Base-by-base conservation (phyloP, 768 basidiomycete genomes). In the Hericium coralloides region DNA sequence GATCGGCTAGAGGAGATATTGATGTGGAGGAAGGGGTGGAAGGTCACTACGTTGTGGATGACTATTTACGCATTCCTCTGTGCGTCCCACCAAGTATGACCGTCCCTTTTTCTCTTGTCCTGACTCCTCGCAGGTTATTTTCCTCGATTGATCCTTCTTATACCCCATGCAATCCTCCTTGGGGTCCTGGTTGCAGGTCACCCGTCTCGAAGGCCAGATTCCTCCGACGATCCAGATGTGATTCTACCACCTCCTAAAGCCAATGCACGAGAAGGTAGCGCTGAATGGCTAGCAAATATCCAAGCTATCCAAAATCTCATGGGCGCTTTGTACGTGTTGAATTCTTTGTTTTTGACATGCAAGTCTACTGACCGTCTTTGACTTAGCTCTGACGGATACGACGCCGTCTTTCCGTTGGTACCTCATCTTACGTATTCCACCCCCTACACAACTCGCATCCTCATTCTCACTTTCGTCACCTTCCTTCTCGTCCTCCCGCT, bases 291-390 rank as follows among this genome's bases (percentile, higher is more conserved):
- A 59, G 86, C 88, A 15, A 95, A 94, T 60, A 72, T 95, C 2
- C 92, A 94, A 70, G 92, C 79, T 1, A 88, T 95, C 26, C 93
- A 95, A 67, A 95, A 95, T 62, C 79, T 95, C 31, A 94, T 95
- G 92, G 92, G 91, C 6, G 72, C 79, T 7, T 72, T 85, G 89
- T 92, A 70, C 61, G 88, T 72, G 6, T n/a, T 25, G 23, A n/a
- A 23, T 4, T 49, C 38, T 57, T 22, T 37, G 56, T 38, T 17
- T 51, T 14, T 12, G 38, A 22, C 36, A 22, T 31, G 12, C 14
- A 49, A 23, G n/a, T 38, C 45, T 18, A 47, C 54, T 56, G 39
- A 60, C 47, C n/a, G 17, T 55, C 26, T 59, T 60, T 12, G 20
- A n/a, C 38, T 22, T 57, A 90, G 88, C 3, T 79, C 87, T 8